These are phyloP conservation scores for Plasmodium gallinaceum DNA, from an alignment of 169 alveolate species.

Conservation along the genomic window DNA sequence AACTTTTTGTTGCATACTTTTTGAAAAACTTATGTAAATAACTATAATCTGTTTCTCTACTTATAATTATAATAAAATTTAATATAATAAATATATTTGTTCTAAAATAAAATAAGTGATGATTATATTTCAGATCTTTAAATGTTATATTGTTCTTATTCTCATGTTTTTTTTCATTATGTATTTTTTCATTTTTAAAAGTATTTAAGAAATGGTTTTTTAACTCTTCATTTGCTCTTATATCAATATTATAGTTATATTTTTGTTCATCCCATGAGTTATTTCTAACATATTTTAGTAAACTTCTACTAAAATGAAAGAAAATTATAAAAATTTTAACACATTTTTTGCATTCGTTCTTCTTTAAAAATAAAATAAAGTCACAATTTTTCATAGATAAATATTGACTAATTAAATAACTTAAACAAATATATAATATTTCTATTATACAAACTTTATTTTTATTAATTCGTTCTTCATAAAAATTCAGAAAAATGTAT, in stretches of 20 bases:
- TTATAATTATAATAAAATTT: constrained; percentile 21
- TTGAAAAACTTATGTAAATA: constrained; percentile 30
- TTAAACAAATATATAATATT: constrained; percentile 25
- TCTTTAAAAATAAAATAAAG: constrained; percentile 11
- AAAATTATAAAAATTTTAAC: constrained; percentile 44
- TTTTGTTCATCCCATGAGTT: background rate
- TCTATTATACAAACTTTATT: constrained; percentile 40
- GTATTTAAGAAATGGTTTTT: background rate
- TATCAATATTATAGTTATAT: background rate
- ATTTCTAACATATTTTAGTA: constrained; percentile 1
- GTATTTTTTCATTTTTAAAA: background rate
- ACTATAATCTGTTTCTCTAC: constrained; percentile 7
- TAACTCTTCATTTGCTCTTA: background rate
- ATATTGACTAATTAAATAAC: constrained; percentile 54
- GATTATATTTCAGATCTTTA: constrained; percentile 14
- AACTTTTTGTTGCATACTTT: constrained; percentile 23
- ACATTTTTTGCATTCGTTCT: constrained; percentile 26
- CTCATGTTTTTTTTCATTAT: background rate
- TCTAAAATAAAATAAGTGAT: constrained; percentile 42
- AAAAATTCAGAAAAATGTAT: constrained; percentile 44
- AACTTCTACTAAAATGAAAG: constrained; percentile 24
- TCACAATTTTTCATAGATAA: constrained; percentile 7
- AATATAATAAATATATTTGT: constrained; percentile 55
- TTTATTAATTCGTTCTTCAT: constrained; percentile 36
- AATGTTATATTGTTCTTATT: background rate